phyloP scores from a whole-genome alignment of 2,329 filamentous ascomycete species.

The Neonectria sp. region DNA sequence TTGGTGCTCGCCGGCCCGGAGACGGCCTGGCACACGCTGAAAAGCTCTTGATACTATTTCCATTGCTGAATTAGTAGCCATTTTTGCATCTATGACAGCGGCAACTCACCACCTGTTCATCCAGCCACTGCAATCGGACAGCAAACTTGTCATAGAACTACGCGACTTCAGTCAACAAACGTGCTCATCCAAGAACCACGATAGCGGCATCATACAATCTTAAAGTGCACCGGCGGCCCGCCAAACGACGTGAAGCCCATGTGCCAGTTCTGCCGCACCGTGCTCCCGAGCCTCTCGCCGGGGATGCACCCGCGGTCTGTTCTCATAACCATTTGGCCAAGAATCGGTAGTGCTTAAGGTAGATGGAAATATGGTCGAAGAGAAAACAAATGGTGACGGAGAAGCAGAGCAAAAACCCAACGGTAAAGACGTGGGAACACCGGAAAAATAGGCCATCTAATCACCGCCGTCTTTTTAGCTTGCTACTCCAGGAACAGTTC shows the following conservation, averaged over 20 bases:
- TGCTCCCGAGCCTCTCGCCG: constrained; percentile 24
- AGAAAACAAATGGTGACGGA: not conserved
- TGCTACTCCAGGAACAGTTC: not conserved
- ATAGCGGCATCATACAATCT: constrained; percentile 62
- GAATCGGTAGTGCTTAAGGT: not conserved
- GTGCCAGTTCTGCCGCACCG: constrained; percentile 63
- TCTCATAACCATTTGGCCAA: not conserved
- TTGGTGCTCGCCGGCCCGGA: constrained; percentile 80
- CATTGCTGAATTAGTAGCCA: not conserved
- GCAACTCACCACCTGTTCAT: constrained; percentile 72
- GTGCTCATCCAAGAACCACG: no score
- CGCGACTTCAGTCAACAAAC: not conserved
- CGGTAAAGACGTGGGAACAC: not conserved
- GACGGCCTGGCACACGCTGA: constrained; percentile 77
- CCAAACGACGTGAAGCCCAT: constrained; percentile 77
- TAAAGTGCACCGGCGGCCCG: constrained; percentile 79
- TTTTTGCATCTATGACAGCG: fast-evolving
- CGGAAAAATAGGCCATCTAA: no score
- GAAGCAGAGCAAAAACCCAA: not conserved
- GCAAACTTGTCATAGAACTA: constrained; percentile 66
- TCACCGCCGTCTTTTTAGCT: not conserved
- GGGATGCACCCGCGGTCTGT: constrained; percentile 23
- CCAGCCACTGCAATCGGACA: constrained; percentile 73
- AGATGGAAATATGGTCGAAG: not conserved
- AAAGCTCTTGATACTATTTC: constrained; percentile 78